Evolutionary conservation across 345 rosid genomes (phyloP), one percentile per base, ranked within the genome.

Genomic region (Hevea brasiliensis): DNA sequence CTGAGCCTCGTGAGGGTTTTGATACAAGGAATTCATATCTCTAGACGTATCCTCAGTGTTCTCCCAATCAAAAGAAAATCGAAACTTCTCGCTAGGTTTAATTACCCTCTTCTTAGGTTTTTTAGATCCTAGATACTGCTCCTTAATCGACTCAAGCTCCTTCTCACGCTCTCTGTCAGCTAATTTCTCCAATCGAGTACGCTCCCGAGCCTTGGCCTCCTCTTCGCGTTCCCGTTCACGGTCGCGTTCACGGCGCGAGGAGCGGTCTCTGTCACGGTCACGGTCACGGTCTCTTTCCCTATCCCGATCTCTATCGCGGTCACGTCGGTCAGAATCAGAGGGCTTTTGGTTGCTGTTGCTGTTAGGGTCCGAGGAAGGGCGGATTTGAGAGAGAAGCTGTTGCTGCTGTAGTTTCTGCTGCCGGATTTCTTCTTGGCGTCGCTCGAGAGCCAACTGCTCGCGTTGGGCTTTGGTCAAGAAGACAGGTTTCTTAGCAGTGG

Each of bases 21-120:
- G 97, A 82, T 90, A 91, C 72, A 95, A 81, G 23, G 81, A 54
- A 79, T 92, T 95, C 92, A 90, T 87, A 64, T 95, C 98, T 57
- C 98, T 74, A 0, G 97, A 95, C 1, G 98, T 95, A 64, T 92
- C 99, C 79, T 95, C 97, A 0, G 95, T 92, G 81, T 89, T 87
- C 72, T 89, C 98, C 99, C 98, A 95, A 76, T 95, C 99, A 63
- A 95, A 92, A 11, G 97, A 92, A 81, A 92, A 92, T 53, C 98
- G 84, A 60, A 95, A 95, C 84, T 92, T 92, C 89, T 91, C 96
- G 61, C 96, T 89, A 8, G 98, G 97, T 74, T 89, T 88, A 12
- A 92, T 90, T 8, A 94, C 99, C 77, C 97, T 84, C 89, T 92
- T 95, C 80, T 92, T 95, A 6, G 97, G 97, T 73, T 95, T 95